Conservation (phyloP, 805 yeast species). For the Maudiozyma turicensis region DNA sequence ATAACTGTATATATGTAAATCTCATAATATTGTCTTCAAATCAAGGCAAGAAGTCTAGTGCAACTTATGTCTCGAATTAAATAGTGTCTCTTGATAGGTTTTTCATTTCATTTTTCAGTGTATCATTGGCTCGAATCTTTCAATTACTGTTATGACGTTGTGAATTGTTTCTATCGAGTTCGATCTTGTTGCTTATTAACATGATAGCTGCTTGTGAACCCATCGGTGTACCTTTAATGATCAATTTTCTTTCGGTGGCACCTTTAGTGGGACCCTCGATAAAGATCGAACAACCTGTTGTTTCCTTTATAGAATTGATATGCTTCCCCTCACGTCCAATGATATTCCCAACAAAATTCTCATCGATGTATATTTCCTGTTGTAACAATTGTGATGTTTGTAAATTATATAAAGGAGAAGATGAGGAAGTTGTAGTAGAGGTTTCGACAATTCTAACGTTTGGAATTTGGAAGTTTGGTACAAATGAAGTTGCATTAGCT, state of each 20-base stretch:
- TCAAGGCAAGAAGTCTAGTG: no score
- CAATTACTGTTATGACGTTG: not conserved
- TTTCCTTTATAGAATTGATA: conserved; percentile 64
- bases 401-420: no score
- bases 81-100: no score
- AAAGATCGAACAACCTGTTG: conserved; percentile 66
- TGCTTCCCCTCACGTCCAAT: conserved; percentile 83
- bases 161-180: conserved; percentile 46
- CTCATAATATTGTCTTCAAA: no score
- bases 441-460: conserved; percentile 19
- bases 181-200: conserved; percentile 63
- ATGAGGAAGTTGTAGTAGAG: conserved; percentile 17
- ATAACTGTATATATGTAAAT: no score
- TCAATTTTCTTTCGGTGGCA: conserved; percentile 48
- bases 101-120: not conserved
- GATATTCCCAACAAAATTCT: conserved; percentile 69
- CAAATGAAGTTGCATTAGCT: conserved; percentile 20
- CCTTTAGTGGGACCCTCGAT: conserved; percentile 54
- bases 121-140: not conserved
- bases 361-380: conserved; percentile 69
- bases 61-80: no score
- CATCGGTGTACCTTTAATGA: conserved; percentile 55
- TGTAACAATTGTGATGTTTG: conserved; percentile 26
- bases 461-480: conserved; percentile 20
- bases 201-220: conserved; percentile 66